A percentile compares a stretch with the other conserved stretches of the same genome.
Evolutionary conservation across 2,329 filamentous ascomycete genomes (phyloP).

Genomic region (Grosmannia clavigera): DNA sequence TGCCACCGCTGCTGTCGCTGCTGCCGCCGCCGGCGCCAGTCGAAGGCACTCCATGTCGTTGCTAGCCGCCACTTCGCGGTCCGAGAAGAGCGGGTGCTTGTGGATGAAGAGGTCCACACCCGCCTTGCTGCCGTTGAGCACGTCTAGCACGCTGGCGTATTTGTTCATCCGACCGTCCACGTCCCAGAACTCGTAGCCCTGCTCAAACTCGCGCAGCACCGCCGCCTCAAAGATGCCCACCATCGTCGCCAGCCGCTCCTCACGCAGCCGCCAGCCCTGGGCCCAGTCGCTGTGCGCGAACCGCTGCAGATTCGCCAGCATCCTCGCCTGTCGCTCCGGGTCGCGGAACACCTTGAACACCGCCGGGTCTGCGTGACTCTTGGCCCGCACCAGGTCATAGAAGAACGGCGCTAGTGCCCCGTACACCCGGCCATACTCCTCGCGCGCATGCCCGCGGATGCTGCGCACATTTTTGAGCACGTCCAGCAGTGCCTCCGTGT

Average conservation of each 20-base stretch:
- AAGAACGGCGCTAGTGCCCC: constrained; percentile 84
- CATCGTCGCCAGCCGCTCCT: constrained; percentile 62
- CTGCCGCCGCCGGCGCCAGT: constrained; percentile 28
- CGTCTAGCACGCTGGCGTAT: constrained; percentile 76
- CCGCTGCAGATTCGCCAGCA: constrained; percentile 66
- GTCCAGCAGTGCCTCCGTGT: constrained; percentile 52
- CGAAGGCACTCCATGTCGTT: constrained; percentile 75
- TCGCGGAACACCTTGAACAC: constrained; percentile 80
- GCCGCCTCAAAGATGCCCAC: constrained; percentile 79
- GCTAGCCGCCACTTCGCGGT: constrained; percentile 51
- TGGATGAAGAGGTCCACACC: constrained; percentile 78
- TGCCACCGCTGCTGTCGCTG: background rate
- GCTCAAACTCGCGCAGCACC: constrained; percentile 81
- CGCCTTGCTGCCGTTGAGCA: constrained; percentile 66
- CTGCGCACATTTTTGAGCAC: constrained; percentile 63
- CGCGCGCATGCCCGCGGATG: constrained; percentile 69
- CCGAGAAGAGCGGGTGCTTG: constrained; percentile 72
- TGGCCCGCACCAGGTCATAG: constrained; percentile 60
- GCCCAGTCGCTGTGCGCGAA: constrained; percentile 77
- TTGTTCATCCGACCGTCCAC: constrained; percentile 78
- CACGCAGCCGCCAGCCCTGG: constrained; percentile 57
- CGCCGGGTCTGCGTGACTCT: constrained; percentile 65
- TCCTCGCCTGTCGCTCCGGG: constrained; percentile 80
- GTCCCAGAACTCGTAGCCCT: constrained; percentile 81
- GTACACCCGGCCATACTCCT: constrained; percentile 87